Evolutionary conservation across 2,329 filamentous ascomycete species (phyloP).

Genomic region (Myotisia sp.): DNA sequence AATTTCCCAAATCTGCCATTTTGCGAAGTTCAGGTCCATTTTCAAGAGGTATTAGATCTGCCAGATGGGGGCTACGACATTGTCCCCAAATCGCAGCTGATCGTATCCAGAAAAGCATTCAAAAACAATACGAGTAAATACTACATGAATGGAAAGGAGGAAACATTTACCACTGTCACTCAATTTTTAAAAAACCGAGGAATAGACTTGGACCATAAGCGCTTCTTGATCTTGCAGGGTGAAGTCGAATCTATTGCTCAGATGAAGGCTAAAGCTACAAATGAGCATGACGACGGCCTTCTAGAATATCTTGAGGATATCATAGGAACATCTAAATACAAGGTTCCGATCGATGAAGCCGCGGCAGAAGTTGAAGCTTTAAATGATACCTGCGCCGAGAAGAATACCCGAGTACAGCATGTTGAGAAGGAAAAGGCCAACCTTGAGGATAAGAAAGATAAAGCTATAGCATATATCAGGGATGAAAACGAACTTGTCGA

Average conservation of each 20-base stretch:
- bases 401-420: conserved; percentile 87
- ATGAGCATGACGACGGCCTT: conserved; percentile 90
- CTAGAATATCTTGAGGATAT: conserved; percentile 97
- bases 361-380: conserved; percentile 78
- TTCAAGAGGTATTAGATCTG: conserved; percentile 85
- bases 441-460: conserved; percentile 92
- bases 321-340: conserved; percentile 97
- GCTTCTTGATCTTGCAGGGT: conserved; percentile 91
- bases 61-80: conserved; percentile 60
- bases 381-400: conserved; percentile 90
- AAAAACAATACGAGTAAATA: conserved; percentile 98
- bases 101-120: conserved; percentile 87
- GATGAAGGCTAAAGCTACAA: conserved; percentile 93
- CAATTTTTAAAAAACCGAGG: conserved; percentile 73
- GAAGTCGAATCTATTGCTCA: conserved; percentile 98
- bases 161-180: conserved; percentile 84
- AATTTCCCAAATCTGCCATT: conserved; percentile 69
- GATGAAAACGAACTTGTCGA: conserved; percentile 85
- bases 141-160: conserved; percentile 81
- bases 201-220: conserved; percentile 93
- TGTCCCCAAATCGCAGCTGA: conserved; percentile 67
- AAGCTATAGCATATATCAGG: conserved; percentile 71
- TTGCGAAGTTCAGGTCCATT: conserved; percentile 94
- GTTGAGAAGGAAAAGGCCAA: conserved; percentile 93
- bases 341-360: conserved; percentile 88